phyloP scores from a whole-genome alignment of 208 protist species.

The Trichomonas gallinae region DNA sequence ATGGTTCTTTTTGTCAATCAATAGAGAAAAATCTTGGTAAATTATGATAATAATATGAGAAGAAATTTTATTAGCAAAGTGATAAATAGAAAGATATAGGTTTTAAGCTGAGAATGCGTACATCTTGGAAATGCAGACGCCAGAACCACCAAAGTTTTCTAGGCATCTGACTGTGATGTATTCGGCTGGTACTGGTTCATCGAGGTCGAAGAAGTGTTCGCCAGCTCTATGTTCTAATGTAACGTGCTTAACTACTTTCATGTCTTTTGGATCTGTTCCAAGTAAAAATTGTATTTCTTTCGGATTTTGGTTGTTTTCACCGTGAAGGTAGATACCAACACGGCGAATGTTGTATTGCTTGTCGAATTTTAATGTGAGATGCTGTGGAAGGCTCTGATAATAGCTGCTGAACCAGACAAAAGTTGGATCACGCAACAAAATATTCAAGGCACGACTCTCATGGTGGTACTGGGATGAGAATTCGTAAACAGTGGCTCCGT shows the following conservation, averaged over 20 bases:
- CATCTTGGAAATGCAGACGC: neutral
- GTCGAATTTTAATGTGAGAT: neutral
- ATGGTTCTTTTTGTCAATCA: no score
- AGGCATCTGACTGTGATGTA: neutral
- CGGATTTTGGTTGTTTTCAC: slow-evolving; percentile 21
- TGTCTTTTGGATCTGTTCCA: neutral
- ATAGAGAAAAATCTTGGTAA: no score
- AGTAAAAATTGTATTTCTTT: neutral
- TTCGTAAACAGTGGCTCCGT: neutral
- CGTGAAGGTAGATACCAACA: neutral
- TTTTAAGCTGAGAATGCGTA: neutral
- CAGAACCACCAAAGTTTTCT: slow-evolving; percentile 18
- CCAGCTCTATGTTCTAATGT: neutral
- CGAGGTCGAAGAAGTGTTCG: neutral
- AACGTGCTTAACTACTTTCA: neutral
- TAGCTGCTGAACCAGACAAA: slow-evolving; percentile 22
- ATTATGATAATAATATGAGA: no score
- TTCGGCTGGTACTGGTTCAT: neutral
- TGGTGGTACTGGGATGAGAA: slow-evolving; percentile 15
- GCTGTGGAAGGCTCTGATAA: neutral
- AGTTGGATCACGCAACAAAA: neutral
- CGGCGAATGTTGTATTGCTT: neutral
- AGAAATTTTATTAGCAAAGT: no score
- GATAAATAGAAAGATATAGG: neutral
- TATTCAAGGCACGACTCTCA: neutral